Base-by-base conservation (phyloP, 306 rosid genomes). In the Trifolium pratense region DNA sequence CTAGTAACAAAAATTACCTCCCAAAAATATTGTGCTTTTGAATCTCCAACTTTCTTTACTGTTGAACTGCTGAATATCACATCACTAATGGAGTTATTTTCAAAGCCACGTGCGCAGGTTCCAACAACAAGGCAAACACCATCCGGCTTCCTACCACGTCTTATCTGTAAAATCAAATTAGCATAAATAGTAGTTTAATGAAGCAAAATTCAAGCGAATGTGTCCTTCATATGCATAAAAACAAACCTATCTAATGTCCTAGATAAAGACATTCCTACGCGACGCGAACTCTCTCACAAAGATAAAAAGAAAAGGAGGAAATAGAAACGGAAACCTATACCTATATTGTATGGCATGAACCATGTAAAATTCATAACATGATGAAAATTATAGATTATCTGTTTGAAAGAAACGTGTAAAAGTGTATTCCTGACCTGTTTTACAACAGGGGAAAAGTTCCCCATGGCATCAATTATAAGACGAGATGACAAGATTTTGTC, bases 81-180 rank as follows among this genome's bases (percentile, higher is more conserved):
- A 88, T 93, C 98, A 79, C 98, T 85, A 13, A 59, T 60, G 16
- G 88, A 77, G 71, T 91, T 91, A 45, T 76, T 66, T 58, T 83
- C 26, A 74, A 89, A 93, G 57, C 98, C 98, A 11, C 91, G 92
- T 15, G 91, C 98, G 78, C 98, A 93, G 45, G 96, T 85, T 77
- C 98, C 98, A 75, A 93, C 98, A 32, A 89, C 97, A 60, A 91
- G 91, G 79, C 97, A 93, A 56, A 89, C 87, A 49, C 98, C 97
- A 71, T 93, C 98, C 23, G 98, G 98, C 81, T 89, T 91, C 71
- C 85, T 85, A 72, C 92, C 94, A 0, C 86, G n/a, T 77, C 98
- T 80, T 82, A 93, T 88, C 98, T 93, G 90, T 81, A 78, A 74
- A 78, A 73, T 65, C 51, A 67, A n/a, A n/a, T n/a, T 75, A 62